These are phyloP conservation scores for Ogataea ganodermae DNA, from an alignment of 805 yeast genomes.

Conservation along the genomic window DNA sequence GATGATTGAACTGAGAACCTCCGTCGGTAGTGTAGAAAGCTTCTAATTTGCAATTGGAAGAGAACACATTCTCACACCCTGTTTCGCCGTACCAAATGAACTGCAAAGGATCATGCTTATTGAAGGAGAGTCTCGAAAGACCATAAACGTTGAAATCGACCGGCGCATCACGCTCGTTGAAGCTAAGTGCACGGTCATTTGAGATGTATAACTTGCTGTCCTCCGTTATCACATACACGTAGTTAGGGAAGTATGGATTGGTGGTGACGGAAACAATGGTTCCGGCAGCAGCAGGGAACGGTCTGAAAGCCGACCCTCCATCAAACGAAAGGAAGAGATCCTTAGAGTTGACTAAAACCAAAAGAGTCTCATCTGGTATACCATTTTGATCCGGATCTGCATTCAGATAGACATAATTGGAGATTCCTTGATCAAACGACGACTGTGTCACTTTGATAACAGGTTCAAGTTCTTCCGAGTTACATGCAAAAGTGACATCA, in stretches of 20 bases:
- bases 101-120: constrained; percentile 53
- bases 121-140: constrained; percentile 56
- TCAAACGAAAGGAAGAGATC: constrained; percentile 67
- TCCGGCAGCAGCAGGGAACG: constrained; percentile 32
- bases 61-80: constrained; percentile 50
- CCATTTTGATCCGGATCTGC: constrained; percentile 41
- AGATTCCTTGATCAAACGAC: constrained; percentile 53
- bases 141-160: constrained; percentile 43
- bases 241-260: constrained; percentile 61
- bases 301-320: constrained; percentile 57
- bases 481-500: no score
- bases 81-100: constrained; percentile 71
- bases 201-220: constrained; percentile 57
- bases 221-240: constrained; percentile 54
- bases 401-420: constrained; percentile 62
- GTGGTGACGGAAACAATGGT: constrained; percentile 55
- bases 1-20: constrained; percentile 60
- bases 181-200: constrained; percentile 65
- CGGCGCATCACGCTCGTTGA: constrained; percentile 52
- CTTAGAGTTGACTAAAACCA: constrained; percentile 56
- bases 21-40: constrained; percentile 67
- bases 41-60: constrained; percentile 52
- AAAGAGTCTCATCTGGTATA: constrained; percentile 60
- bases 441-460: constrained; percentile 42
- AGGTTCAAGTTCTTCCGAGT: constrained; percentile 9